phyloP scores from a whole-genome alignment of 2,329 filamentous ascomycete genomes.

The Hymenoscyphus linearis region DNA sequence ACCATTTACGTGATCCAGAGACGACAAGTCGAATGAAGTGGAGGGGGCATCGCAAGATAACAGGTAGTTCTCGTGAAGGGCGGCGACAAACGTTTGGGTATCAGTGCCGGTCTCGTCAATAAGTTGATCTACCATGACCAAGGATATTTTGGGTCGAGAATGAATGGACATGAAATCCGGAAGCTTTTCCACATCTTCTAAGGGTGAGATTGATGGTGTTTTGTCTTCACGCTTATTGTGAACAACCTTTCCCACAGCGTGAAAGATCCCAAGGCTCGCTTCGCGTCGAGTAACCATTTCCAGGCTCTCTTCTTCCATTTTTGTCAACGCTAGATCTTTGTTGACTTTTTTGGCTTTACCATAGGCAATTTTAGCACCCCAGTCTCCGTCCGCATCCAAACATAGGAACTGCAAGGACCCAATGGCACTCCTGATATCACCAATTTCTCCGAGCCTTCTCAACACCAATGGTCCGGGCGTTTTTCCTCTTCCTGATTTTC shows the following conservation, averaged over 20 bases:
- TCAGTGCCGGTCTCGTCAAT: conserved; percentile 93
- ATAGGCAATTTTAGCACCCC: conserved; percentile 70
- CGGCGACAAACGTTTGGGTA: conserved; percentile 80
- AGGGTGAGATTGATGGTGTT: conserved; percentile 34
- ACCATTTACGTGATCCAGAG: conserved; percentile 74
- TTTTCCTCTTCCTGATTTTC: conserved; percentile 66
- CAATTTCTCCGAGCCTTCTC: conserved; percentile 74
- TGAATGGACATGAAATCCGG: conserved; percentile 54
- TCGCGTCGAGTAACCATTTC: conserved; percentile 81
- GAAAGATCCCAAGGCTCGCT: conserved; percentile 87
- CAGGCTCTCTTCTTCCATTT: conserved; percentile 72
- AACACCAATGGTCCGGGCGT: conserved; percentile 76
- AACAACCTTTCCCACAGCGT: conserved; percentile 90
- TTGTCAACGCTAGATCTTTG: conserved; percentile 60
- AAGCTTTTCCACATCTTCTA: conserved; percentile 47
- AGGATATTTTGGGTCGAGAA: conserved; percentile 55
- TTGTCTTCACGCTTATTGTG: conserved; percentile 82
- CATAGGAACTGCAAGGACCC: conserved; percentile 91
- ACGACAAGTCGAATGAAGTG: conserved; percentile 48
- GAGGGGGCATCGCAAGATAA: conserved; percentile 67
- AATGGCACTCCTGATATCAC: conserved; percentile 88
- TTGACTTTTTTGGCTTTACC: conserved; percentile 57
- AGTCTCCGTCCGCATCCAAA: conserved; percentile 66
- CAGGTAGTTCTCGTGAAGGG: conserved; percentile 89
- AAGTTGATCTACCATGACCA: conserved; percentile 68